Evolutionary conservation across 1,139 yeast genomes (phyloP).

Genomic region (Suhomyces bolitotheri): DNA sequence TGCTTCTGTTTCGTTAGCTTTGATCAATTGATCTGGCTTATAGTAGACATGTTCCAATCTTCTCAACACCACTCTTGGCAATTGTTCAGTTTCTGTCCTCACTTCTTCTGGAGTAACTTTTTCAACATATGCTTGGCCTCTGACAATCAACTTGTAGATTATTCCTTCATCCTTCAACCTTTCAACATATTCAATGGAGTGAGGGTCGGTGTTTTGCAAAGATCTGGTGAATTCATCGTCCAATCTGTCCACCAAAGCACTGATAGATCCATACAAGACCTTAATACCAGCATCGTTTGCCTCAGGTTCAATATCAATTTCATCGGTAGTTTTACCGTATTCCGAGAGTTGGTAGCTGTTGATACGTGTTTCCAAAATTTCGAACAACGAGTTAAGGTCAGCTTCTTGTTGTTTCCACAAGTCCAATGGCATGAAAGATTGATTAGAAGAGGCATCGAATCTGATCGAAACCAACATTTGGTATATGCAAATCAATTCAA

Average conservation of each 20-base stretch:
- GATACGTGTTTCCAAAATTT: conserved; percentile 64
- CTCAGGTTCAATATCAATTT: conserved; percentile 74
- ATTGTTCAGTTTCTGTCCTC: conserved; percentile 54
- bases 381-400: conserved; percentile 64
- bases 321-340: conserved; percentile 75
- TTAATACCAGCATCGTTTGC: conserved; percentile 67
- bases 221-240: conserved; percentile 94
- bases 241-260: conserved; percentile 86
- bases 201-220: conserved; percentile 88
- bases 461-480: conserved; percentile 85
- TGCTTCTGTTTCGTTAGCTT: conserved; percentile 66
- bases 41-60: conserved; percentile 92
- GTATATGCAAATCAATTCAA: conserved; percentile 76
- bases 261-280: conserved; percentile 79
- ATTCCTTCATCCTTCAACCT: conserved; percentile 85
- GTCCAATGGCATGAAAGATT: conserved; percentile 72
- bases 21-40: conserved; percentile 79
- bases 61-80: conserved; percentile 76
- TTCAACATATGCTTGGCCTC: conserved; percentile 87
- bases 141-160: conserved; percentile 73
- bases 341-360: conserved; percentile 71
- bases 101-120: conserved; percentile 50
- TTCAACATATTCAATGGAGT: conserved; percentile 89
- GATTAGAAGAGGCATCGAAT: conserved; percentile 73
- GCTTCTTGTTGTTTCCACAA: conserved; percentile 76